Evolutionary conservation across 1,139 yeast genomes (phyloP), one percentile per base, ranked within the genome.

Genomic region (Saccharomyces hybrid): DNA sequence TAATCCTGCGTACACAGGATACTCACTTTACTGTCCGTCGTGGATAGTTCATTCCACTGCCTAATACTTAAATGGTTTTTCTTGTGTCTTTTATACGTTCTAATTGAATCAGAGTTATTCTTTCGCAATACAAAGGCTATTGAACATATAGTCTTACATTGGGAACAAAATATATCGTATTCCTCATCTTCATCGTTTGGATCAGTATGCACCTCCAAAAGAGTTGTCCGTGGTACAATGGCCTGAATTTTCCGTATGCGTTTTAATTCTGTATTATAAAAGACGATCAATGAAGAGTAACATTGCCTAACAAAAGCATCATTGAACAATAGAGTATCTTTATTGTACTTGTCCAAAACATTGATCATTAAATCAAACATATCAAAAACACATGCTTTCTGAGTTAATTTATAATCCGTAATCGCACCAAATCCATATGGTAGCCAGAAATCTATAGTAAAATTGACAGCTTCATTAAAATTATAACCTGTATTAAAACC

Each of bases 401-500:
- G 62, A 5, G 67, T 63, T 9, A 53, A 57, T 59, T 75, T 76
- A 66, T 86, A 86, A 59, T 84, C 86, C 20, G 66, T 59, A 2
- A 84, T 73, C 0, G 91, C 80, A 50, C 73, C 70, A 13, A 82
- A 77, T 1, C 93, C 91, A 67, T 72, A 82, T 14, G 77, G 79
- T 27, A 86, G 67, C 95, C 95, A 86, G 49, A 77, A 75, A 52
- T 81, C 78, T 76, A 83, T 76, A 3, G 91, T 86, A 68, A 86
- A 86, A 65, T 86, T 86, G 8, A 86, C 95, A 2, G 93, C 90
- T 64, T 86, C 95, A 57, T 88, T 88, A 57, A 86, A 78, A 64
- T 86, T 86, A 65, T 80, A 85, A 0, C 93, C 95, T 58, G 84
- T 77, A 64, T 86, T 86, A 69, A 86, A 86, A 0, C 95, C 95